These are phyloP conservation scores for Microdochium bolleyi DNA, from an alignment of 2,329 filamentous ascomycete species.

Conservation along the genomic window DNA sequence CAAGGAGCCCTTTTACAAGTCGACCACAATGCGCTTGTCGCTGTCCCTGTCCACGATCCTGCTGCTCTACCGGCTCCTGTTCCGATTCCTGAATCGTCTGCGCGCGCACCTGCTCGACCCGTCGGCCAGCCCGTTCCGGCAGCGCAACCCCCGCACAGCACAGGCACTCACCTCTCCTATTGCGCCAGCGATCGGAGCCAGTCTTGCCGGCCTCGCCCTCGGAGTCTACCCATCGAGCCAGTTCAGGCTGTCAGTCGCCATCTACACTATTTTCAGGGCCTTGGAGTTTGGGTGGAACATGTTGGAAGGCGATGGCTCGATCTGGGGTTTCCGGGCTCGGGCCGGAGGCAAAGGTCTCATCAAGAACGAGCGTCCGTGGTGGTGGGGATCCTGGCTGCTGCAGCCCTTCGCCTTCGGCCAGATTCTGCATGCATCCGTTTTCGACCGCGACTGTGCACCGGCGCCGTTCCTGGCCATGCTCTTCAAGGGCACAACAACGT, in stretches of 20 bases:
- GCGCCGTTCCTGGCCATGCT: constrained; percentile 36
- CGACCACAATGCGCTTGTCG: constrained; percentile 67
- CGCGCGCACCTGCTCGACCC: constrained; percentile 71
- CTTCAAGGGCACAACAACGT: constrained; percentile 69
- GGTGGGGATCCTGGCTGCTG: constrained; percentile 78
- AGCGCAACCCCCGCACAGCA: constrained; percentile 71
- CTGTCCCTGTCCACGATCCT: constrained; percentile 79
- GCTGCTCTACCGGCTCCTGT: constrained; percentile 79
- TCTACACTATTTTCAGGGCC: constrained; percentile 74
- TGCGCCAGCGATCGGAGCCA: constrained; percentile 85
- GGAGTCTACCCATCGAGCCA: constrained; percentile 61
- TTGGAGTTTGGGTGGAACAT: constrained; percentile 84
- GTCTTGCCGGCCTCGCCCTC: constrained; percentile 74
- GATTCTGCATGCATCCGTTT: constrained; percentile 67
- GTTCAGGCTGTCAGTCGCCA: constrained; percentile 66
- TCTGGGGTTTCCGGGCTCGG: constrained; percentile 46
- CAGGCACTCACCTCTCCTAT: constrained; percentile 71
- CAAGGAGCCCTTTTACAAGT: constrained; percentile 52
- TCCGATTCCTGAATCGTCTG: constrained; percentile 79
- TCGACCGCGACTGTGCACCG: constrained; percentile 61
- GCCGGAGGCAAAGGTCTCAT: constrained; percentile 36
- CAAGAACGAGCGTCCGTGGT: constrained; percentile 63
- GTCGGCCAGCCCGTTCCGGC: constrained; percentile 72
- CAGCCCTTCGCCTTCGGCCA: constrained; percentile 72
- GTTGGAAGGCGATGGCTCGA: constrained; percentile 63